Percentiles rank a stretch among this genome's conserved stretches.
Evolutionary conservation across 345 rosid genomes (phyloP).

Genomic region (Lumnitzera littorea): DNA sequence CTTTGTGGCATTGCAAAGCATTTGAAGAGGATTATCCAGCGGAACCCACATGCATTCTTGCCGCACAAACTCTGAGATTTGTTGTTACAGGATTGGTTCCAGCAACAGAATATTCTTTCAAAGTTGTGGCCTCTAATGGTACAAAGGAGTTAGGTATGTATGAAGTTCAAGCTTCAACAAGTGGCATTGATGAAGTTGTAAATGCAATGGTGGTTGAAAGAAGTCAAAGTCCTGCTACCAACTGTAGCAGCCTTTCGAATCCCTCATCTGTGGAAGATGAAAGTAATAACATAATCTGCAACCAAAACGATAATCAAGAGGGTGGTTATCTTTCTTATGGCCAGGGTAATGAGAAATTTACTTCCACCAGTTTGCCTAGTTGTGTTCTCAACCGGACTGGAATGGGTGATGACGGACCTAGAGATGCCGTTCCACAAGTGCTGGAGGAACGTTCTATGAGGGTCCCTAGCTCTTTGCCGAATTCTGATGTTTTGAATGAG

Average conservation of each 20-base stretch:
- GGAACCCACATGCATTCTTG: slow-evolving; percentile 65
- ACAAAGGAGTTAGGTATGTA: slow-evolving; percentile 33
- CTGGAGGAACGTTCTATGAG: slow-evolving; percentile 21
- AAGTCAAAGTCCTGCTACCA: slow-evolving; percentile 90
- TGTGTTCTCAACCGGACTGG: slow-evolving; percentile 22
- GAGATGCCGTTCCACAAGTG: slow-evolving; percentile 26
- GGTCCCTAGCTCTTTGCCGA: slow-evolving; percentile 19
- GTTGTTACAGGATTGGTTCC: slow-evolving; percentile 58
- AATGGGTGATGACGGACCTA: slow-evolving; percentile 15
- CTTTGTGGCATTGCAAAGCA: slow-evolving; percentile 75
- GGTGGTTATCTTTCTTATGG: slow-evolving; percentile 32
- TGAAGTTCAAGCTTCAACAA: slow-evolving; percentile 44
- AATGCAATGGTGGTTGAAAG: slow-evolving; percentile 48
- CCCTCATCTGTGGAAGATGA: slow-evolving; percentile 89
- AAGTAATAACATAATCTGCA: slow-evolving; percentile 42
- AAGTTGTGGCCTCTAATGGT: slow-evolving; percentile 46
- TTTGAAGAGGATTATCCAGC: slow-evolving; percentile 39
- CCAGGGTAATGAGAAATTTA: slow-evolving; percentile 30
- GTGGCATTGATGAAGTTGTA: slow-evolving; percentile 30
- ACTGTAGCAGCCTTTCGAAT: slow-evolving; percentile 81
- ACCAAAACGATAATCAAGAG: slow-evolving; percentile 37
- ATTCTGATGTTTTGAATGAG: slow-evolving; percentile 24
- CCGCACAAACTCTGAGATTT: slow-evolving; percentile 52
- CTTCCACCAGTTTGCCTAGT: slow-evolving; percentile 21
- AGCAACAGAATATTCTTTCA: slow-evolving; percentile 60